A percentile compares a stretch with the other conserved stretches of the same genome.
These are phyloP conservation scores for Xanthoconium purpureum DNA, from an alignment of 768 basidiomycete species.

Conservation along the genomic window DNA sequence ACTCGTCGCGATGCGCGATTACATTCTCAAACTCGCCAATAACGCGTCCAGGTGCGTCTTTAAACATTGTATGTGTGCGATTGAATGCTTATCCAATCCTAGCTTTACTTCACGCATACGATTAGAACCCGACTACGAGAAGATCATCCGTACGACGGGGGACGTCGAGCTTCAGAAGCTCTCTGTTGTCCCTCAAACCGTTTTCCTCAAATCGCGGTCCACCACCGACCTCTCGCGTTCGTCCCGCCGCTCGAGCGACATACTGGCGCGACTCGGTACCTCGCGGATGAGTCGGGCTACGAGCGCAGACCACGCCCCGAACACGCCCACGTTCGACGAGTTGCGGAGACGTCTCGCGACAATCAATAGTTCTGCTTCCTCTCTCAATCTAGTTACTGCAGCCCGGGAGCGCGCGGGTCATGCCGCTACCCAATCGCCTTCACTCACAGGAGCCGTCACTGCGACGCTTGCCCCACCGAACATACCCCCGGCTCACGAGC, in stretches of 20 bases:
- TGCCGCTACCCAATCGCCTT: slow-evolving; percentile 11
- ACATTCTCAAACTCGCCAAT: slow-evolving; percentile 79
- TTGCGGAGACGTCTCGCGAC: slow-evolving; percentile 70
- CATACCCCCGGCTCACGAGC: slow-evolving; percentile 35
- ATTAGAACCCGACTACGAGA: slow-evolving; percentile 60
- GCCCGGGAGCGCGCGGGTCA: slow-evolving; percentile 45
- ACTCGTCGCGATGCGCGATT: slow-evolving; percentile 83
- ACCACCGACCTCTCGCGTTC: slow-evolving; percentile 38
- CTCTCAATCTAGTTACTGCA: slow-evolving; percentile 46
- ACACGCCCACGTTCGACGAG: slow-evolving; percentile 71
- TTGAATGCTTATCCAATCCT: slow-evolving; percentile 1
- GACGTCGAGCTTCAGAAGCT: slow-evolving; percentile 83
- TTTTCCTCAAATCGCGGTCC: slow-evolving; percentile 64
- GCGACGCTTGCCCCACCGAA: slow-evolving; percentile 26
- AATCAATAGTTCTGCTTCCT: slow-evolving; percentile 70
- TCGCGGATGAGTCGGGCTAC: slow-evolving; percentile 45
- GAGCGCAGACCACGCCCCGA: slow-evolving; percentile 44
- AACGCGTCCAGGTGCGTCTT: slow-evolving; percentile 65
- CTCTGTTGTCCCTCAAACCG: slow-evolving; percentile 85
- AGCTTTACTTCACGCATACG: slow-evolving; percentile 69
- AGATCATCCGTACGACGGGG: slow-evolving; percentile 58
- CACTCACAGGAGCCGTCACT: slow-evolving; percentile 4
- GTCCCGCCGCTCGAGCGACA: slow-evolving; percentile 44
- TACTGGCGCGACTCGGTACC: slow-evolving; percentile 48
- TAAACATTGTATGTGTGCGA: neutral